Percentiles rank a stretch among this genome's conserved stretches.
Conservation (phyloP, 2,329 filamentous ascomycete species). For the Colletotrichum brevisporum region DNA sequence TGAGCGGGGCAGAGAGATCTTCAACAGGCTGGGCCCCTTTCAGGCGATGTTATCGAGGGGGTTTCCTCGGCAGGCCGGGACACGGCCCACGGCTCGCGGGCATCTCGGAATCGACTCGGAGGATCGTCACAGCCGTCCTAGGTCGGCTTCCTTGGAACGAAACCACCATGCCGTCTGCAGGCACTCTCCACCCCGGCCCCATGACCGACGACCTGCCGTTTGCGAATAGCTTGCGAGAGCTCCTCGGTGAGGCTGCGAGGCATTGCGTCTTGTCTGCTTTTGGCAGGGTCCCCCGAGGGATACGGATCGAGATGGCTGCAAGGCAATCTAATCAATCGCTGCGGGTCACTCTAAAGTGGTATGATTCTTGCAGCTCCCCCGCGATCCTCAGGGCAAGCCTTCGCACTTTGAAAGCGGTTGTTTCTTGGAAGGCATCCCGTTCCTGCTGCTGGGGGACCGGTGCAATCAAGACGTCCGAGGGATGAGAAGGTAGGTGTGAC, state of each 20-base stretch:
- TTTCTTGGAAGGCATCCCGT: not conserved
- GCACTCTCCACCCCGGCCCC: not conserved
- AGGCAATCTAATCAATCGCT: slow-evolving; percentile 35
- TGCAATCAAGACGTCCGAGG: slow-evolving; percentile 17
- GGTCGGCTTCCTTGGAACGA: slow-evolving; percentile 22
- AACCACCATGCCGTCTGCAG: slow-evolving; percentile 4
- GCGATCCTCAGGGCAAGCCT: slow-evolving; percentile 13
- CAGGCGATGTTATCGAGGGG: not conserved
- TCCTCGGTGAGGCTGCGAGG: not conserved
- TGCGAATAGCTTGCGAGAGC: slow-evolving; percentile 2
- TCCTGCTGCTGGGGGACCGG: not conserved
- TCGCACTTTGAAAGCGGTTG: not conserved
- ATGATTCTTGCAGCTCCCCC: slow-evolving; percentile 25
- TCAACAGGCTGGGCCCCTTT: not conserved
- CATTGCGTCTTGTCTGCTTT: not conserved
- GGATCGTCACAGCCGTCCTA: slow-evolving; percentile 2
- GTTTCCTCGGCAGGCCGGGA: not conserved
- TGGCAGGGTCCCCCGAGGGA: not conserved
- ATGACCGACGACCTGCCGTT: not conserved
- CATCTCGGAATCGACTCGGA: slow-evolving; percentile 18
- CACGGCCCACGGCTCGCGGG: slow-evolving; percentile 6
- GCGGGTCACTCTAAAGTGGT: slow-evolving; percentile 21
- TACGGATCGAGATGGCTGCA: slow-evolving; percentile 35
- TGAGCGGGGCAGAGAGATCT: slow-evolving; percentile 12
- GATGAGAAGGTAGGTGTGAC: not conserved